phyloP scores from a whole-genome alignment of 2,329 filamentous ascomycete species.

The Botryotinia narcissicola region DNA sequence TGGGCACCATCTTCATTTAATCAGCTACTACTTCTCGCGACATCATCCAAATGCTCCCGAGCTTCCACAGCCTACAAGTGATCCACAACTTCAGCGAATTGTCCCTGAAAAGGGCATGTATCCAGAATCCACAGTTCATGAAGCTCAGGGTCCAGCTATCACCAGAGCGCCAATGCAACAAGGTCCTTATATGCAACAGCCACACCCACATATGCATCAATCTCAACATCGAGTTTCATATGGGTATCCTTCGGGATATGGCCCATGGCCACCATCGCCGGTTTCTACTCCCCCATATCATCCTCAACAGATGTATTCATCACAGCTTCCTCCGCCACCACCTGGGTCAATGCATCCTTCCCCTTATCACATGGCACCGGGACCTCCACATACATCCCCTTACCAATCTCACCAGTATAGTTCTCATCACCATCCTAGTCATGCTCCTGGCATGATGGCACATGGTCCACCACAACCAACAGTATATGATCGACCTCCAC shows the following conservation, averaged over 20 bases:
- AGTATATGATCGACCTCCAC: slow-evolving; percentile 39
- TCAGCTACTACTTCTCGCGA: slow-evolving; percentile 85
- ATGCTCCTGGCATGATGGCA: slow-evolving; percentile 24
- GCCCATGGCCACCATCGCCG: slow-evolving; percentile 54
- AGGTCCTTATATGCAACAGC: slow-evolving; percentile 43
- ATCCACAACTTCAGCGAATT: slow-evolving; percentile 77
- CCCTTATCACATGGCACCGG: slow-evolving; percentile 34
- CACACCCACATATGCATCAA: slow-evolving; percentile 22
- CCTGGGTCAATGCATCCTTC: slow-evolving; percentile 35
- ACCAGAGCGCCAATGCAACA: slow-evolving; percentile 69
- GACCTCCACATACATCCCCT: slow-evolving; percentile 36
- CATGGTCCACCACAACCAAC: slow-evolving; percentile 27
- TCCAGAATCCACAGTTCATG: slow-evolving; percentile 89
- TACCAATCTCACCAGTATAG: slow-evolving; percentile 34
- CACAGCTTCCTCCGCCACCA: slow-evolving; percentile 41
- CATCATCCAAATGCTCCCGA: slow-evolving; percentile 70
- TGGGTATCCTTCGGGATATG: slow-evolving; percentile 43
- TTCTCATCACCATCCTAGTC: slow-evolving; percentile 30
- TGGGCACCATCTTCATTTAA: slow-evolving; percentile 90
- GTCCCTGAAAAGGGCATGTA: slow-evolving; percentile 92
- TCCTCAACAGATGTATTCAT: slow-evolving; percentile 42
- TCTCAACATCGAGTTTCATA: slow-evolving; percentile 40
- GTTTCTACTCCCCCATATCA: slow-evolving; percentile 52
- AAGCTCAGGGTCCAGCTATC: slow-evolving; percentile 76
- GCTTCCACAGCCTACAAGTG: slow-evolving; percentile 76